Evolutionary conservation across 2,329 filamentous ascomycete genomes (phyloP).

Genomic region (Ophiosphaerella herpotricha): DNA sequence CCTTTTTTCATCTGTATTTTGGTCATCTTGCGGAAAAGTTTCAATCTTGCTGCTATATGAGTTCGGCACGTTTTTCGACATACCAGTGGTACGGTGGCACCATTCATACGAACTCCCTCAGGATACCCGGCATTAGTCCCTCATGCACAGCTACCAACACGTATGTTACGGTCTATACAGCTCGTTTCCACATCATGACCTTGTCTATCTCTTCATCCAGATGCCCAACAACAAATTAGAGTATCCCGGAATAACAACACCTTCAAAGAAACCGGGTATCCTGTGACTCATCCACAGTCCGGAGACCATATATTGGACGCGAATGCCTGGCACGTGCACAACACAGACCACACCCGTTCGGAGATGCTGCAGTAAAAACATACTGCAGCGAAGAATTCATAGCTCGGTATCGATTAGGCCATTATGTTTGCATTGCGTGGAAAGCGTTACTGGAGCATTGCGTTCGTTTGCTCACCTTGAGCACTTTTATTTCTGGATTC

Average conservation of each 20-base stretch:
- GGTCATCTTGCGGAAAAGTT: constrained; percentile 34
- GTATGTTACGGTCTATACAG: constrained; percentile 18
- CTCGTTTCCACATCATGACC: constrained; percentile 2
- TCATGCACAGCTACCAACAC: constrained; percentile 25
- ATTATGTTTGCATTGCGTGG: constrained; percentile 39
- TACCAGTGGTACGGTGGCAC: constrained; percentile 22
- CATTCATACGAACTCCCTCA: constrained; percentile 25
- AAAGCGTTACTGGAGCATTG: constrained; percentile 34
- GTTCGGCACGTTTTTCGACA: constrained; percentile 15
- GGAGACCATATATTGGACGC: constrained; percentile 11
- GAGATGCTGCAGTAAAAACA: background rate
- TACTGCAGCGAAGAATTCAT: background rate
- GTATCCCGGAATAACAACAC: background rate
- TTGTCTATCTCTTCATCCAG: background rate
- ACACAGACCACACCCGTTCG: background rate
- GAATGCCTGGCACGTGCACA: constrained; percentile 2
- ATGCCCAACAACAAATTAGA: background rate
- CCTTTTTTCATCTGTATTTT: constrained; percentile 15
- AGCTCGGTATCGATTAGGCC: constrained; percentile 15
- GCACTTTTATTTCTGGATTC: constrained; percentile 13
- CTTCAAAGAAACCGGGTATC: background rate
- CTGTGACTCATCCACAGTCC: constrained; percentile 7
- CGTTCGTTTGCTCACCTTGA: constrained; percentile 13
- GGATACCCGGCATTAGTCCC: constrained; percentile 35
- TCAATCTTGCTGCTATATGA: constrained; percentile 28